phyloP scores from a whole-genome alignment of 345 rosid species.

The Salix arbutifolia region DNA sequence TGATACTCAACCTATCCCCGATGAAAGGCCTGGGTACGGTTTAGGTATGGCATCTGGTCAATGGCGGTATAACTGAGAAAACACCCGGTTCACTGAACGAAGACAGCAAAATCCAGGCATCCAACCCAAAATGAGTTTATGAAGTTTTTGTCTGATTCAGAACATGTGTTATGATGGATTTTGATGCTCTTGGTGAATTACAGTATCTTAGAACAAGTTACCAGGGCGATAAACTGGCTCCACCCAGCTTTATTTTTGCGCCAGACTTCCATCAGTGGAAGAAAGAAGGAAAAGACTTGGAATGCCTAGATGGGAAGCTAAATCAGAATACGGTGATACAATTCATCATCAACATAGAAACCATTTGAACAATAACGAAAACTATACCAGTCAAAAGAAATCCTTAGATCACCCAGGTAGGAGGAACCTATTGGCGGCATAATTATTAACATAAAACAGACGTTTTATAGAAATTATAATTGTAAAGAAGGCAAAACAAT shows the following conservation, averaged over 20 bases:
- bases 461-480: too few relatives aligned
- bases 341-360: neutral
- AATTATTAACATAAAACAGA: too few relatives aligned
- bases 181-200: neutral
- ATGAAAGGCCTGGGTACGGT: too few relatives aligned
- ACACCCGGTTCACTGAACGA: neutral
- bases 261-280: neutral
- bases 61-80: neutral
- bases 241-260: neutral
- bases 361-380: neutral
- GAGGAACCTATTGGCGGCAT: neutral
- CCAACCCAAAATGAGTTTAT: neutral
- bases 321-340: neutral
- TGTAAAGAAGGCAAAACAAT: neutral
- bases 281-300: neutral
- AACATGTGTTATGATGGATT: neutral
- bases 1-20: too few relatives aligned
- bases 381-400: neutral
- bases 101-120: neutral
- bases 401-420: neutral
- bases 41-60: neutral
- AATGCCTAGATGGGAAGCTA: neutral
- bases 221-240: neutral
- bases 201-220: neutral
- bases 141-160: neutral